phyloP scores from a whole-genome alignment of 305 asterid species.

The Petunia hybrid region DNA sequence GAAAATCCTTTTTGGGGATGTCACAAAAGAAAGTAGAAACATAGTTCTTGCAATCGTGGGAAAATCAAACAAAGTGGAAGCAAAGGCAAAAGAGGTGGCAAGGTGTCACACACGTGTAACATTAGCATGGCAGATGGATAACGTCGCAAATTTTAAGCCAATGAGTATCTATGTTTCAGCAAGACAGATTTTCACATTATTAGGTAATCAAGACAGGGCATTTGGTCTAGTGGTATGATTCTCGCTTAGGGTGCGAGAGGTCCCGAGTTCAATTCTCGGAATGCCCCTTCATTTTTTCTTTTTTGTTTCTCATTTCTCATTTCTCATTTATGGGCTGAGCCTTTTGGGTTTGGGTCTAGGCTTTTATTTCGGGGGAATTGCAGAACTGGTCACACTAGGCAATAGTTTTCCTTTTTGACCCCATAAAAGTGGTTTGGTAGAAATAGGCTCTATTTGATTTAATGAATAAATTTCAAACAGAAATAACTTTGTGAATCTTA shows the following conservation, averaged over 20 bases:
- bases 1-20: too few species aligned
- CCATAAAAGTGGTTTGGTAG: too few species aligned
- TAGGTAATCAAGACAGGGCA: constrained; percentile 51
- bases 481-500: too few species aligned
- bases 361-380: neutral
- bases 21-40: too few species aligned
- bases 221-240: constrained; percentile 99
- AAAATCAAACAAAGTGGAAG: too few species aligned
- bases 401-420: too few species aligned
- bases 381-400: neutral
- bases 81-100: neutral
- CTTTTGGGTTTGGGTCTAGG: neutral
- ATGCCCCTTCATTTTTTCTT: constrained; percentile 61
- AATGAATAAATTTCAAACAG: too few species aligned
- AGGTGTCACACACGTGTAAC: constrained; percentile 2
- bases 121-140: constrained; percentile 3
- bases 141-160: neutral
- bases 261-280: constrained; percentile 99
- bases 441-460: too few species aligned
- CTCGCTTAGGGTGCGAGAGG: constrained; percentile 99
- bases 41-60: too few species aligned
- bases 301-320: neutral
- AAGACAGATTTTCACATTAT: too few species aligned
- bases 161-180: neutral
- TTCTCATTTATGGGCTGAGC: neutral